Base-by-base conservation (phyloP, 495 filamentous ascomycete species). In the Talaromyces wortmannii region DNA sequence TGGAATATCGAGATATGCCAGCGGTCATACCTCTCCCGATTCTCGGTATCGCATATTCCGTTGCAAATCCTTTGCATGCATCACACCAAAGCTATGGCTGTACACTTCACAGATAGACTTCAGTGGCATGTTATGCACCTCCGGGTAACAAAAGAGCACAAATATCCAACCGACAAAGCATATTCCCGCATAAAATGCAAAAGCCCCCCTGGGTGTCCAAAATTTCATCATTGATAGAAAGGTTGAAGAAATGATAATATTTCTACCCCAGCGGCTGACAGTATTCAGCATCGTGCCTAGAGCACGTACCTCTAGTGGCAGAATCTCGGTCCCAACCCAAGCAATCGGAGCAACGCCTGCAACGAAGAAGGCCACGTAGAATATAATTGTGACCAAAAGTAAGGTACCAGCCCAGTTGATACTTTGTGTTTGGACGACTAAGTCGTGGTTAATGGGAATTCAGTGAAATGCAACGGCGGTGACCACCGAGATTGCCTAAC, bases 161-260 rank as follows among this genome's bases (percentile, higher is more conserved):
- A 69, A 67, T 10, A 79, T 46, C 75, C 74, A 79, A 18, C 77
- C 75, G 36, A 73, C 52, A 52, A 71, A 67, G 56, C 74, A 78
- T 17, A 80, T 77, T 0, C 61, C 76, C 6, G 70, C 67, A 54
- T 79, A 79, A 54, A 79, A 78, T 16, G 74, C 76, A 48, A 80
- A 80, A 0, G 76, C 71, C 7, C 78, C 77, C 12, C 66, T 71
- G 0, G 77, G 77, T 0, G 73, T 78, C 55, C 65, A 70, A 48
- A 56, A 62, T 54, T 78, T 70, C 77, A 81, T 79, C 70, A 71
- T 68, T 0, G 72, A 72, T 13, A 81, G 63, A 61, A 80, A 81
- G 0, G 75, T 79, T 2, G 73, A 78, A 0, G 76, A 68, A 45
- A 79, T 70, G 57, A 80, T 78, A 40, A 80, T 69, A 55, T 81